A percentile compares a stretch with the other conserved stretches of the same genome.
phyloP scores from a whole-genome alignment of 2,329 filamentous ascomycete genomes.

The Boeremia exigua region DNA sequence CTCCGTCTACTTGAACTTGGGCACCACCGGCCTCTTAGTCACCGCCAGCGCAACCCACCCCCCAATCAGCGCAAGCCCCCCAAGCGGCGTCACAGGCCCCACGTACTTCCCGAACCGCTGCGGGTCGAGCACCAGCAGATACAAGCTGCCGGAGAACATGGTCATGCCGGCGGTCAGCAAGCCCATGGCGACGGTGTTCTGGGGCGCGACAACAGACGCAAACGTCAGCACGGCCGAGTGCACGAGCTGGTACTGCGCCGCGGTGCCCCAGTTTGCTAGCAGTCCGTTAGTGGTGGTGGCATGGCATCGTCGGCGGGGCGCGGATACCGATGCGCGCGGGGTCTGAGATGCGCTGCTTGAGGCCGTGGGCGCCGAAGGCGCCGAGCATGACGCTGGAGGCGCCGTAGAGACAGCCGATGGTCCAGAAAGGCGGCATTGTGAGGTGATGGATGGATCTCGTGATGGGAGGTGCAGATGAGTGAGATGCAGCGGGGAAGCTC shows the following conservation, averaged over 20 bases:
- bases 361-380: slow-evolving; percentile 71
- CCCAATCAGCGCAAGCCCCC: slow-evolving; percentile 68
- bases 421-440: slow-evolving; percentile 60
- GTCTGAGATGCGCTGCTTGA: slow-evolving; percentile 67
- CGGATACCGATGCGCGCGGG: slow-evolving; percentile 57
- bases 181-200: slow-evolving; percentile 62
- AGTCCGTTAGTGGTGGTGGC: not conserved
- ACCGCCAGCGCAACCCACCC: slow-evolving; percentile 64
- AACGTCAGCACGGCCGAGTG: slow-evolving; percentile 68
- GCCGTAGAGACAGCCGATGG: slow-evolving; percentile 67
- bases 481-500: slow-evolving; percentile 5
- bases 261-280: slow-evolving; percentile 64
- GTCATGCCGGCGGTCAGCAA: slow-evolving; percentile 71
- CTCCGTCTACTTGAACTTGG: slow-evolving; percentile 20
- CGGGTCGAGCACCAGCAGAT: slow-evolving; percentile 68
- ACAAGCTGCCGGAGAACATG: slow-evolving; percentile 71
- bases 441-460: slow-evolving; percentile 1
- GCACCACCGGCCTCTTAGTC: slow-evolving; percentile 24
- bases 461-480: too few relatives aligned
- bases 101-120: slow-evolving; percentile 61
- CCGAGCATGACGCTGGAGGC: slow-evolving; percentile 67
- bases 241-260: slow-evolving; percentile 72
- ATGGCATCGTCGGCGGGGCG: not conserved
- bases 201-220: slow-evolving; percentile 58
- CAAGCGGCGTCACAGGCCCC: slow-evolving; percentile 70